These are phyloP conservation scores for Filosporella fistucella DNA, from an alignment of 495 filamentous ascomycete species.

Conservation along the genomic window DNA sequence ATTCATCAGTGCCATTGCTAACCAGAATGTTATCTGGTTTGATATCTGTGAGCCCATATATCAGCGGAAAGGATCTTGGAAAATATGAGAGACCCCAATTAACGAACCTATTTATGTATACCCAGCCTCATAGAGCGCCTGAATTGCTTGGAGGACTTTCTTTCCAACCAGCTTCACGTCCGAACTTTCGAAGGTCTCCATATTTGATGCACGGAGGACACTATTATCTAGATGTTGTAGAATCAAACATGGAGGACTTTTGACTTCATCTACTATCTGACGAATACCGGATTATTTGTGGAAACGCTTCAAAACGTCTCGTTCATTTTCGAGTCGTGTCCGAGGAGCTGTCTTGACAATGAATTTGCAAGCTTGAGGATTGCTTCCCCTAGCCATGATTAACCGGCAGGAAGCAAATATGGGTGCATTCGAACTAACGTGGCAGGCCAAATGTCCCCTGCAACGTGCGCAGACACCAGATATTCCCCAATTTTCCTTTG, in stretches of 20 bases:
- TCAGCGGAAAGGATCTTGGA: no score
- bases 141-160: conserved; percentile 32
- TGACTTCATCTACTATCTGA: conserved; percentile 34
- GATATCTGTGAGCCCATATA: neutral
- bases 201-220: conserved; percentile 19
- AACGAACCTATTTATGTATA: no score
- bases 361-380: conserved; percentile 22
- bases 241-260: conserved; percentile 37
- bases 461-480: neutral
- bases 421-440: neutral
- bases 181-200: conserved; percentile 28
- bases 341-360: conserved; percentile 36
- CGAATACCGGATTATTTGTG: conserved; percentile 32
- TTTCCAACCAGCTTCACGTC: conserved; percentile 40
- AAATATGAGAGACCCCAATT: no score
- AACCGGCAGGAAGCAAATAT: neutral
- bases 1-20: neutral
- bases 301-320: conserved; percentile 36
- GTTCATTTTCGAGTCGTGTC: conserved; percentile 36
- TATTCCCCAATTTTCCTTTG: neutral
- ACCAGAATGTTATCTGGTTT: neutral
- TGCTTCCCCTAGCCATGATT: neutral
- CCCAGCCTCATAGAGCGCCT: conserved; percentile 33
- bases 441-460: neutral
- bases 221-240: conserved; percentile 34